phyloP scores from a whole-genome alignment of 2,329 filamentous ascomycete genomes.

The Fusarium beomiforme region DNA sequence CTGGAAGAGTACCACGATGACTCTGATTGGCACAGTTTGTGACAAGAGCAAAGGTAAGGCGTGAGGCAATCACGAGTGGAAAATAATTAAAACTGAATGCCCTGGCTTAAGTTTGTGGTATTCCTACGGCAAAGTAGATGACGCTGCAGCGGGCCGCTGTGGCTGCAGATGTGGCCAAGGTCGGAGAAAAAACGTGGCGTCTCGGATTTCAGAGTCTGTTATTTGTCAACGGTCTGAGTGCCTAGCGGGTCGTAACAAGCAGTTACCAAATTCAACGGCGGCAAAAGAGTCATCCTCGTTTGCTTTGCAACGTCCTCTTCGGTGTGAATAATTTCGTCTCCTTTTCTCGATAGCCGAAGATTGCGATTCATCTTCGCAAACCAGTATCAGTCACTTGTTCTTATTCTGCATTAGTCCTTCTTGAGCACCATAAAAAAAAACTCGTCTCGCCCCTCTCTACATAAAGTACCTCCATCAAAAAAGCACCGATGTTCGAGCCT shows the following conservation, averaged over 20 bases:
- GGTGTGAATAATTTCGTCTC: neutral
- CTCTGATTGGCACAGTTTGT: neutral
- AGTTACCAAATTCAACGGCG: slow-evolving; percentile 25
- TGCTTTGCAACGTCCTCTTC: neutral
- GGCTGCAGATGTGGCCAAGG: slow-evolving; percentile 12
- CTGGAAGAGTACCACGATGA: neutral
- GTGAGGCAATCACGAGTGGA: neutral
- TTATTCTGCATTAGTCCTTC: slow-evolving; percentile 7
- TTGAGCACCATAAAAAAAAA: slow-evolving; percentile 19
- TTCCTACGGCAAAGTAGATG: neutral
- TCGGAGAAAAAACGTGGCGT: slow-evolving; percentile 5
- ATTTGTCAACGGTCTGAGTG: slow-evolving; percentile 14
- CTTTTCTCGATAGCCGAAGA: neutral
- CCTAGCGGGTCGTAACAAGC: neutral
- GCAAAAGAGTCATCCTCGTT: slow-evolving; percentile 34
- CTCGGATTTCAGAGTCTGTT: slow-evolving; percentile 9
- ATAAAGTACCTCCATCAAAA: slow-evolving; percentile 24
- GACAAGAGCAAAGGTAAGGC: neutral
- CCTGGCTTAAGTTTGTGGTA: slow-evolving; percentile 9
- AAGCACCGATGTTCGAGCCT: slow-evolving; percentile 28
- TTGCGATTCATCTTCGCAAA: neutral
- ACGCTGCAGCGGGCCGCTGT: slow-evolving; percentile 14
- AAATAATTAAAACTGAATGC: neutral
- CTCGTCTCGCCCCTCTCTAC: slow-evolving; percentile 27
- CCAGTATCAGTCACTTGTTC: neutral